phyloP scores from a whole-genome alignment of 2,329 filamentous ascomycete species.

The Fusarium metavorans region DNA sequence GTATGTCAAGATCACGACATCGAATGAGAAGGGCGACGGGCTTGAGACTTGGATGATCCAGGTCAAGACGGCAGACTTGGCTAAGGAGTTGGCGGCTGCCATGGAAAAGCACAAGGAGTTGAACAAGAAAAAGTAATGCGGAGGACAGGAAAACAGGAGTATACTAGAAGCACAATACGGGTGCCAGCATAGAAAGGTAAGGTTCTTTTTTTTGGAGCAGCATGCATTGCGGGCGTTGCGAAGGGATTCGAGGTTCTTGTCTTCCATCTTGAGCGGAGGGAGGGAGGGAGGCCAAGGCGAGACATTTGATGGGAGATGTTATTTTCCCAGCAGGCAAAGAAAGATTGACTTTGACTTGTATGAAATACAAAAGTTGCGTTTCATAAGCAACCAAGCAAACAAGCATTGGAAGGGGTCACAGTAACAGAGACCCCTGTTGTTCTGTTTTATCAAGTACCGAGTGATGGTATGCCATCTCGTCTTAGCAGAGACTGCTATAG shows the following conservation, averaged over 20 bases:
- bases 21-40: constrained; percentile 68
- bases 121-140: constrained; percentile 63
- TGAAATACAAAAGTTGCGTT: constrained; percentile 41
- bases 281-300: not conserved
- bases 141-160: constrained; percentile 28
- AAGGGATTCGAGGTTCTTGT: constrained; percentile 36
- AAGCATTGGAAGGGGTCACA: not conserved
- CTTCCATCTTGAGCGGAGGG: constrained; percentile 7
- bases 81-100: constrained; percentile 63
- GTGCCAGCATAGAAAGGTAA: constrained; percentile 46
- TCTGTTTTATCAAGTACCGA: not conserved
- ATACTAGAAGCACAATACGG: constrained; percentile 39
- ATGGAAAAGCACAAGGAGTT: constrained; percentile 67
- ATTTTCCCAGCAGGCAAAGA: constrained; percentile 31
- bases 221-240: constrained; percentile 44
- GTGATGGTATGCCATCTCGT: constrained; percentile 7
- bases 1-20: constrained; percentile 69
- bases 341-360: constrained; percentile 39
- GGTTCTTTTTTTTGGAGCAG: constrained; percentile 33
- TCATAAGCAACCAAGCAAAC: constrained; percentile 10
- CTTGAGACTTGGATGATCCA: constrained; percentile 79
- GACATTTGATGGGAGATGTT: constrained; percentile 5
- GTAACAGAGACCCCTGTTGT: not conserved
- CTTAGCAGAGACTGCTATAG: not conserved
- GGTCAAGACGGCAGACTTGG: constrained; percentile 73